phyloP scores from a whole-genome alignment of 2,329 filamentous ascomycete genomes.

The Aspergillus phoenicis region DNA sequence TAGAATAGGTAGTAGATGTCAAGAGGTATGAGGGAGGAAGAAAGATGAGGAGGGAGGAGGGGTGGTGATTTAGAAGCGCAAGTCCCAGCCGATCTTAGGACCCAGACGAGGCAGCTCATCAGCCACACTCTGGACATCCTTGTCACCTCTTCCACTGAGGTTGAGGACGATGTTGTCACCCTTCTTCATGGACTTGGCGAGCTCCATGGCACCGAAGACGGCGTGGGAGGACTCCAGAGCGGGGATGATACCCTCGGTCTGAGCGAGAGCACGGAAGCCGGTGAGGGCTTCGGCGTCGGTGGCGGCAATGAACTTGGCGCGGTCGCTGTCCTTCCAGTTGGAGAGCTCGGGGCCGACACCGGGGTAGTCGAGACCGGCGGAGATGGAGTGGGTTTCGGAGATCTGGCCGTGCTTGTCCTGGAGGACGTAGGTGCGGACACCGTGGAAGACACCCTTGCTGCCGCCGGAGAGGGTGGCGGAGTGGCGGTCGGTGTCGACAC shows the following conservation, averaged over 20 bases:
- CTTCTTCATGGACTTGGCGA: conserved; percentile 90
- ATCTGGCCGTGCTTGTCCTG: conserved; percentile 94
- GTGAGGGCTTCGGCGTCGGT: conserved; percentile 88
- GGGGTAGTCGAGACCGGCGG: conserved; percentile 94
- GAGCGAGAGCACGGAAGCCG: conserved; percentile 80
- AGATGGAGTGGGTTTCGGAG: conserved; percentile 91
- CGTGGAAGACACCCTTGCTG: conserved; percentile 89
- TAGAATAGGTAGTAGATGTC: too few relatives aligned
- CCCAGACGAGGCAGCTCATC: conserved; percentile 88
- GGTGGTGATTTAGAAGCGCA: conserved; percentile 52
- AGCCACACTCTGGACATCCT: conserved; percentile 97
- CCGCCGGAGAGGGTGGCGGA: conserved; percentile 85
- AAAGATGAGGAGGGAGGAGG: too few relatives aligned
- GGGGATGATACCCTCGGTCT: conserved; percentile 95
- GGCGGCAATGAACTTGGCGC: conserved; percentile 86
- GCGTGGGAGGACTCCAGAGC: conserved; percentile 93
- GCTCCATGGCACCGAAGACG: conserved; percentile 81
- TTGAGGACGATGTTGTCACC: conserved; percentile 92
- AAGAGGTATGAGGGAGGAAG: too few relatives aligned
- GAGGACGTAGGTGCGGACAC: conserved; percentile 91
- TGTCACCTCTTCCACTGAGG: conserved; percentile 89
- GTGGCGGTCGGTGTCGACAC: conserved; percentile 81
- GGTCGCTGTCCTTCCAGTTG: conserved; percentile 85
- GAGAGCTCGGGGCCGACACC: conserved; percentile 92
- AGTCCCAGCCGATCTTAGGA: conserved; percentile 77